Evolutionary conservation across 192 early-diverging fungal species (phyloP), one percentile per base, ranked within the genome.

Genomic region (Entomortierella parvispora): DNA sequence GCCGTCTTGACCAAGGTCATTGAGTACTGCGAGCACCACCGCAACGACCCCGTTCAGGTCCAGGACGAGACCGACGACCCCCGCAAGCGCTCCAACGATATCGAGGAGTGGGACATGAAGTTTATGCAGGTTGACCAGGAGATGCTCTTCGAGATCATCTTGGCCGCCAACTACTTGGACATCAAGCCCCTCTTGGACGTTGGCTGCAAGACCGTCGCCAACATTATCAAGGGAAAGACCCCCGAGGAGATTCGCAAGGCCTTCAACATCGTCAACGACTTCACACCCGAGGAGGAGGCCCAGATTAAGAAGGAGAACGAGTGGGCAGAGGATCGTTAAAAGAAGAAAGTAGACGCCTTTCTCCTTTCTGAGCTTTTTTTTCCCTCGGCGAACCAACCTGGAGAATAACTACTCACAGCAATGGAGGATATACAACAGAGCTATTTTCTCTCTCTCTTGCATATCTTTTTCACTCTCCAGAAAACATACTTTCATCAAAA

Each of bases 181-280:
- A 97, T 97, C 71, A 96, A 95, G 82, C 91, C 93, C 25, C 86
- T 98, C 54, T 85, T 98, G 22, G 95, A 98, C 83, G 87, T 98
- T 47, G 94, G 95, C 10, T 98, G 96, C 88, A 97, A 96, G 86
- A 94, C 95, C 6, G 93, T 97, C 33, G 96, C 96, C 45, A 96
- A 96, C 80, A 93, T 95, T 91, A 91, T 98, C 79, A 93, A 93
- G 71, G 93, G 93, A 42, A 97, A 97, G 86, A 82, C 87, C 11
- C 90, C 94, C 9, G 91, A 96, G 65, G 88, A 96, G 82, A 96
- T 97, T 68, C 89, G 96, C 58, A 89, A 88, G 64, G 91, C 90
- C 80, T 98, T 98, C 83, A 97, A 98, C 84, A 97, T 98, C 67
- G 82, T 81, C 47, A 92, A 95, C 71, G 96, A 98, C 77, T 96